phyloP scores from a whole-genome alignment of 2,329 filamentous ascomycete genomes.

The Nigrospora sphaerica region DNA sequence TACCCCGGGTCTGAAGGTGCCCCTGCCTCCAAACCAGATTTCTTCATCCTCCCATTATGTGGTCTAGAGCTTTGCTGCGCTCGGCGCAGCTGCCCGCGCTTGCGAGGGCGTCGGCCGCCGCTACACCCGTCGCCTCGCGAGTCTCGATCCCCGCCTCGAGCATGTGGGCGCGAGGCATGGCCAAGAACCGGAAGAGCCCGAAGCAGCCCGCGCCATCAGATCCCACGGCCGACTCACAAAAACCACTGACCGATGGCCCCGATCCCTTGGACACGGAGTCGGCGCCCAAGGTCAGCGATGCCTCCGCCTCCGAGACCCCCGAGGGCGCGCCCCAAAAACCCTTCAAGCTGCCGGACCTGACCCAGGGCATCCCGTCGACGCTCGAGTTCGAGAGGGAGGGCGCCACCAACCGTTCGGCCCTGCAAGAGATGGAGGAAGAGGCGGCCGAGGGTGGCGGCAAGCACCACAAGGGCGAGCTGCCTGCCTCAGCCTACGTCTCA shows the following conservation, averaged over 20 bases:
- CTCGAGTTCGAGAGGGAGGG: constrained; percentile 66
- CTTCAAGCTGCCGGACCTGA: constrained; percentile 68
- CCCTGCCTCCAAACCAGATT: not conserved
- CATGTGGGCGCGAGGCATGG: constrained; percentile 37
- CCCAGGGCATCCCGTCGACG: constrained; percentile 90
- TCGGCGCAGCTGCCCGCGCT: constrained; percentile 25
- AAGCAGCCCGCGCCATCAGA: constrained; percentile 7
- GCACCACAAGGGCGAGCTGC: constrained; percentile 56
- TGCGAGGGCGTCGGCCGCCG: constrained; percentile 13
- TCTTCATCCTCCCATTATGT: constrained; percentile 21
- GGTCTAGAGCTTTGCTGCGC: constrained; percentile 30
- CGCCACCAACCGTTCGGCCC: constrained; percentile 27
- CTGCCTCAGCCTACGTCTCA: constrained; percentile 79
- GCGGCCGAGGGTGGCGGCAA: constrained; percentile 38
- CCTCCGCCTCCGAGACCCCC: constrained; percentile 9
- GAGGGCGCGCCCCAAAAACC: constrained; percentile 39
- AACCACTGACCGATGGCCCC: not conserved
- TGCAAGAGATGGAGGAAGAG: constrained; percentile 29
- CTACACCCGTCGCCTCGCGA: constrained; percentile 17
- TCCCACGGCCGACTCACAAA: not conserved
- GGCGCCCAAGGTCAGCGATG: not conserved
- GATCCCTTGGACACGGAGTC: not conserved
- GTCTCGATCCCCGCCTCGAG: constrained; percentile 22
- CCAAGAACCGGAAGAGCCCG: constrained; percentile 25
- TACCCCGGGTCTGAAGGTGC: no score